A percentile compares a stretch with the other conserved stretches of the same genome.
phyloP scores from a whole-genome alignment of 148 eudicot genomes.

The Rhododendron vialii region DNA sequence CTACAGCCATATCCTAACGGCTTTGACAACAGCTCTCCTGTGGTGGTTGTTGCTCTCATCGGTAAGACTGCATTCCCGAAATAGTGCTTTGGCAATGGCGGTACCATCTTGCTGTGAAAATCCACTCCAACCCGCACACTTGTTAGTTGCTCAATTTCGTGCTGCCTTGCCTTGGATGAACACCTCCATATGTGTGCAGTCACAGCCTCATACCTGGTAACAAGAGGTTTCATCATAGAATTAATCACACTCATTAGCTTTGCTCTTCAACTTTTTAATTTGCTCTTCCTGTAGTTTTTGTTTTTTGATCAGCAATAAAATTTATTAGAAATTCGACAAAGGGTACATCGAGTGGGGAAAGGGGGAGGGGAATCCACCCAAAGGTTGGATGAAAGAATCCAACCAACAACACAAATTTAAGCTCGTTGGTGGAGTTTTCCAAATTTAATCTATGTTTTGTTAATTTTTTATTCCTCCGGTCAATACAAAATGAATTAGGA shows the following conservation, averaged over 20 bases:
- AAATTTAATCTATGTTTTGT: too few relatives aligned
- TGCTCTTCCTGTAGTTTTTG: neutral
- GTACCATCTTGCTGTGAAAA: neutral
- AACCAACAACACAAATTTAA: too few relatives aligned
- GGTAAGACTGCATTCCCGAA: neutral
- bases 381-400: too few relatives aligned
- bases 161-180: neutral
- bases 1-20: constrained; percentile 29
- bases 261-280: neutral
- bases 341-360: too few relatives aligned
- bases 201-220: neutral
- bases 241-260: neutral
- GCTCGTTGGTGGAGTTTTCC: too few relatives aligned
- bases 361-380: too few relatives aligned
- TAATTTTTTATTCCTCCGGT: too few relatives aligned
- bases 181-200: neutral
- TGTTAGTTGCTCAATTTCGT: neutral
- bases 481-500: too few relatives aligned
- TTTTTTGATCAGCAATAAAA: too few relatives aligned
- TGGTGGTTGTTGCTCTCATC: neutral
- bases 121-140: neutral
- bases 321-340: too few relatives aligned
- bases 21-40: constrained; percentile 29
- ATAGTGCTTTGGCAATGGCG: neutral
- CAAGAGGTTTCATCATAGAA: neutral